Conservation (phyloP, 2,329 filamentous ascomycete species). For the Sodiomyces alkalinus region DNA sequence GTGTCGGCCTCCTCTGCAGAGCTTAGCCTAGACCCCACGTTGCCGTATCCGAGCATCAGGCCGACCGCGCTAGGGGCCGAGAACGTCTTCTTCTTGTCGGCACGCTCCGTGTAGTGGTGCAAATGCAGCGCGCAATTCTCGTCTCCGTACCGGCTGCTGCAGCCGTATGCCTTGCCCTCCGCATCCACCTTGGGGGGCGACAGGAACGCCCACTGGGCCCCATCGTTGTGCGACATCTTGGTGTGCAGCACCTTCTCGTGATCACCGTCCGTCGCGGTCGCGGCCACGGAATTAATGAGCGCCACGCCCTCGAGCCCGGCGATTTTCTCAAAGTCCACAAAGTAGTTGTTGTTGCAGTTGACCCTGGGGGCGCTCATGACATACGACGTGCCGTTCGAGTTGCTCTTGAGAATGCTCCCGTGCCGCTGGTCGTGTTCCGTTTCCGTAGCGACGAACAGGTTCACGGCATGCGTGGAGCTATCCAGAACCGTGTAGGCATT, state of each 20-base stretch:
- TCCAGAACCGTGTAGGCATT: slow-evolving; percentile 86
- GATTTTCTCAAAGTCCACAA: slow-evolving; percentile 94
- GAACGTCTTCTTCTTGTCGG: slow-evolving; percentile 69
- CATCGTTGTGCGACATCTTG: slow-evolving; percentile 93
- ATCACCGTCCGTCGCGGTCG: slow-evolving; percentile 48
- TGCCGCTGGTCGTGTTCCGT: slow-evolving; percentile 49
- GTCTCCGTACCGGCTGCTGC: slow-evolving; percentile 41
- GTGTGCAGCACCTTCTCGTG: slow-evolving; percentile 76
- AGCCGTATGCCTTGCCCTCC: slow-evolving; percentile 57
- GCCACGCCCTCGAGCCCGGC: slow-evolving; percentile 80
- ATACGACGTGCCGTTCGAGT: slow-evolving; percentile 94
- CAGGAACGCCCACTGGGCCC: slow-evolving; percentile 70
- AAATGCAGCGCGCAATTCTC: slow-evolving; percentile 75
- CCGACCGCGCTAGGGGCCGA: slow-evolving; percentile 80
- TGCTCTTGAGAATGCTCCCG: slow-evolving; percentile 90
- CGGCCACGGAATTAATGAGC: slow-evolving; percentile 73
- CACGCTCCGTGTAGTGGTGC: slow-evolving; percentile 87
- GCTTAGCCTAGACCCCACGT: slow-evolving; percentile 61
- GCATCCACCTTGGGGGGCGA: slow-evolving; percentile 55
- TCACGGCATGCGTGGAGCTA: slow-evolving; percentile 86
- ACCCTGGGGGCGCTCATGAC: slow-evolving; percentile 69
- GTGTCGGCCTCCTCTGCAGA: slow-evolving; percentile 63
- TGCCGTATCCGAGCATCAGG: slow-evolving; percentile 80
- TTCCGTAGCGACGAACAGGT: slow-evolving; percentile 79
- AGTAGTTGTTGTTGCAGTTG: slow-evolving; percentile 63